phyloP scores from a whole-genome alignment of 768 basidiomycete genomes.

The Rhizopogon salebrosus region DNA sequence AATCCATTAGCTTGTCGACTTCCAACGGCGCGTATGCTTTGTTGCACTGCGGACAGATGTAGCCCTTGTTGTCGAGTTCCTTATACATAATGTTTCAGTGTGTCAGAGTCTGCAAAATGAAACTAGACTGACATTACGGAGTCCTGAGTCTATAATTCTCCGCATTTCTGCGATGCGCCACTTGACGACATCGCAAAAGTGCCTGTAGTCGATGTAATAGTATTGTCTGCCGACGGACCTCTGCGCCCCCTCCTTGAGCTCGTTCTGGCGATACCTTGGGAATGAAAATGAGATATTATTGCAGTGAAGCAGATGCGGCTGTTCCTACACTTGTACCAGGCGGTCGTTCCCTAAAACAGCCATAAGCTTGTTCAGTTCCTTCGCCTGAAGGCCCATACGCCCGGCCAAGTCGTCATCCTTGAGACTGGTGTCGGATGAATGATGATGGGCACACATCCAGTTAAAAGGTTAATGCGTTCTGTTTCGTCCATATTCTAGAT shows the following conservation, averaged over 20 bases:
- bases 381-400: slow-evolving; percentile 81
- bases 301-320: background rate
- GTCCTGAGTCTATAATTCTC: slow-evolving; percentile 78
- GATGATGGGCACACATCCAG: background rate
- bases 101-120: background rate
- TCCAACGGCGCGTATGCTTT: slow-evolving; percentile 83
- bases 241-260: slow-evolving; percentile 85
- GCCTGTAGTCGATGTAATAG: slow-evolving; percentile 94
- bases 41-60: slow-evolving; percentile 87
- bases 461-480: slow-evolving; percentile 13
- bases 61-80: slow-evolving; percentile 98
- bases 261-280: slow-evolving; percentile 80
- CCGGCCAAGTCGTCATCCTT: slow-evolving; percentile 94
- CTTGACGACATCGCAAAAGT: slow-evolving; percentile 96
- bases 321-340: slow-evolving; percentile 69
- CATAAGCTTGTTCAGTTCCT: slow-evolving; percentile 87
- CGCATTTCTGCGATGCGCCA: slow-evolving; percentile 96
- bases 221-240: slow-evolving; percentile 87
- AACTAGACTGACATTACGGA: slow-evolving; percentile 67
- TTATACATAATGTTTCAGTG: slow-evolving; percentile 22
- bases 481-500: slow-evolving; percentile 25
- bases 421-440: slow-evolving; percentile 44
- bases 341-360: slow-evolving; percentile 75
- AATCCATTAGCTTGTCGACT: slow-evolving; percentile 79
- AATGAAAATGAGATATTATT: background rate